A percentile compares a stretch with the other conserved stretches of the same genome.
phyloP scores from a whole-genome alignment of 177 flowering plant genomes.

The Telopea speciosissima region DNA sequence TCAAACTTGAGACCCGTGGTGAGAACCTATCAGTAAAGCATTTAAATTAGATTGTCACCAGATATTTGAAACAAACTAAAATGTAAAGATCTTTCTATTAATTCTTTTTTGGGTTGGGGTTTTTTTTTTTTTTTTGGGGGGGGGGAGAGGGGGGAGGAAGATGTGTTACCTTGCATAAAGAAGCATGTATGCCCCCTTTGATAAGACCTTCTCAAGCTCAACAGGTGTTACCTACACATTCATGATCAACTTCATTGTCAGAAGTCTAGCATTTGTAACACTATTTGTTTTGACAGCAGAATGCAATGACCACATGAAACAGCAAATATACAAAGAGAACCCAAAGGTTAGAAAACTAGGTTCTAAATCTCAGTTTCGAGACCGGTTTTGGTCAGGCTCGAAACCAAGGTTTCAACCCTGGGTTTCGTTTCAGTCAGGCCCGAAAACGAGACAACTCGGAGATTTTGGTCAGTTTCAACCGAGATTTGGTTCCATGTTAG shows the following conservation, averaged over 20 bases:
- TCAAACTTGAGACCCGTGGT: conserved; percentile 55
- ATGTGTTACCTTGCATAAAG: conserved; percentile 63
- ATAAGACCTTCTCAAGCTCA: conserved; percentile 57
- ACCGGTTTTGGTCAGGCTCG: too few species aligned
- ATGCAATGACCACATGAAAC: background rate
- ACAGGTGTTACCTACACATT: conserved; percentile 57
- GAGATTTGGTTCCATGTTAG: too few species aligned
- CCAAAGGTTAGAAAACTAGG: background rate
- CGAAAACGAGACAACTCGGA: too few species aligned
- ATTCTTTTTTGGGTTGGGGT: too few species aligned
- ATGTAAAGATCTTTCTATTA: background rate
- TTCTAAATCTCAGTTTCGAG: too few species aligned
- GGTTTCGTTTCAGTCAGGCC: too few species aligned
- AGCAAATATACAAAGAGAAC: background rate
- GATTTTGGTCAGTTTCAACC: too few species aligned
- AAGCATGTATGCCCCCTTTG: conserved; percentile 79
- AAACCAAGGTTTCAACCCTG: too few species aligned
- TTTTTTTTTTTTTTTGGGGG: too few species aligned
- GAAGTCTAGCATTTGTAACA: background rate
- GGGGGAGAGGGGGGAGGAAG: background rate
- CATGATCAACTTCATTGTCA: conserved; percentile 12
- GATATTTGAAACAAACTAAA: background rate
- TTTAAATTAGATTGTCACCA: background rate
- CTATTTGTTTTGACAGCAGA: background rate
- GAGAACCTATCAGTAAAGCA: conserved; percentile 36